These are phyloP conservation scores for Solanum chaucha DNA, from an alignment of 257 asterid genomes.

Conservation along the genomic window DNA sequence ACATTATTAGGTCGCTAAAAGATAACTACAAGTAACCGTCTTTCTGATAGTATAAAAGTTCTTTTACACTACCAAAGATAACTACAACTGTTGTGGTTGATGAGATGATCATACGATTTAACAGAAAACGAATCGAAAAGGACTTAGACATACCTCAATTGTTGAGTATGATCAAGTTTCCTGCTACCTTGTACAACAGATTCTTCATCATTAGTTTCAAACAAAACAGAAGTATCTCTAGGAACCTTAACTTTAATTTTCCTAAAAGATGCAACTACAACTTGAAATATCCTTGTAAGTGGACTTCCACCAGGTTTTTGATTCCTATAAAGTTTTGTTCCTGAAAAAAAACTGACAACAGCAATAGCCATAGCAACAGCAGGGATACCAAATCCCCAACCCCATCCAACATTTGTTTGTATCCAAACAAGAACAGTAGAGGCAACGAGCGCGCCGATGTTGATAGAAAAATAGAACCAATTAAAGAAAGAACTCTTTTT, in stretches of 20 bases:
- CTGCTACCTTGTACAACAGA: conserved; percentile 46
- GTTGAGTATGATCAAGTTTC: conserved; percentile 48
- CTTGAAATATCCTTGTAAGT: conserved; percentile 45
- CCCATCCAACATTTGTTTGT: conserved; percentile 65
- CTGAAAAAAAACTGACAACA: conserved; percentile 46
- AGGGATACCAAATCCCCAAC: conserved; percentile 69
- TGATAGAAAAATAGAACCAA: conserved; percentile 63
- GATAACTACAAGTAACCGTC: neutral
- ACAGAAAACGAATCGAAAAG: neutral
- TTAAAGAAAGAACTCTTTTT: conserved; percentile 54
- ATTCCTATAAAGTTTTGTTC: conserved; percentile 41
- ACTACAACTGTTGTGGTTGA: neutral
- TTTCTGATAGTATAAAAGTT: no score
- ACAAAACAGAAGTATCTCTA: conserved; percentile 22
- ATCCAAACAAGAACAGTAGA: conserved; percentile 48
- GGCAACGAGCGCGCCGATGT: conserved; percentile 58
- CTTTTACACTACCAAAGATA: neutral
- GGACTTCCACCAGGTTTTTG: conserved; percentile 71
- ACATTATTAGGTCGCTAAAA: neutral
- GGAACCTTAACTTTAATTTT: conserved; percentile 9
- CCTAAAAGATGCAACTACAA: conserved; percentile 39
- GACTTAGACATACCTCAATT: conserved; percentile 25
- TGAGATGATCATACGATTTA: neutral
- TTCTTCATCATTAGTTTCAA: conserved; percentile 32
- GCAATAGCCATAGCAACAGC: conserved; percentile 67